Evolutionary conservation across 164 flowering plant species (phyloP), one percentile per base, ranked within the genome.

Genomic region (Sextonia rubra): DNA sequence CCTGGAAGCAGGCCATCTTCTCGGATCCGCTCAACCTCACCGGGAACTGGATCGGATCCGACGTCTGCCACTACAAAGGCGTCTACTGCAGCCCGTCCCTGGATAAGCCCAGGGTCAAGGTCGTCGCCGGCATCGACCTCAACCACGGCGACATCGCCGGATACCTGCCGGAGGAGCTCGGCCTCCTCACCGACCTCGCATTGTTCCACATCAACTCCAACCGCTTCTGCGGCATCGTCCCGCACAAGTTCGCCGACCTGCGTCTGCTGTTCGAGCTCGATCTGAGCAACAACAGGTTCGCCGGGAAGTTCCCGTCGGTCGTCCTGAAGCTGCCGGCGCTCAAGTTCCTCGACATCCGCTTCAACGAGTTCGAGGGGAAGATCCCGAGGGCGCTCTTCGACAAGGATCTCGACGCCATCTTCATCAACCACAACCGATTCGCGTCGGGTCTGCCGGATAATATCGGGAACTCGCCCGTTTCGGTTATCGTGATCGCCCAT

Each of bases 111-210:
- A 11, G 20, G 0, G 73, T 82, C 76, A 23, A 47, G 0, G 88
- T 91, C 37, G 97, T 95, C 70, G 97, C 99, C 64, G 98, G 98
- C 22, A 86, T 95, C 63, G 99, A 95, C 75, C 89, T 95, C 67
- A 90, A 90, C 79, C 91, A 87, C 56, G 89, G 80, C 8, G 90
- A 88, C 75, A 85, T 90, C 63, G 95, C 92, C 12, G 92, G 92
- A 0, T 82, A 85, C 77, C 72, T 90, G 3, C 90, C 91, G 6
- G 85, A 83, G 60, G 90, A 90, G 69, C 74, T 90, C 7, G 95
- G 90, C 12, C 70, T 87, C 2, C 81, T 90, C 11, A 62, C 67
- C 2, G 92, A 90, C 56, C 80, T 90, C 4, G 92, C 89, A 22
- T 66, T 90, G 75, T 82, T 90, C 71, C 95, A 90, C 71, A 73